Percentiles rank a stretch among this genome's conserved stretches.
phyloP scores from a whole-genome alignment of 208 protist species.

The Trypanosomatidae sp. region DNA sequence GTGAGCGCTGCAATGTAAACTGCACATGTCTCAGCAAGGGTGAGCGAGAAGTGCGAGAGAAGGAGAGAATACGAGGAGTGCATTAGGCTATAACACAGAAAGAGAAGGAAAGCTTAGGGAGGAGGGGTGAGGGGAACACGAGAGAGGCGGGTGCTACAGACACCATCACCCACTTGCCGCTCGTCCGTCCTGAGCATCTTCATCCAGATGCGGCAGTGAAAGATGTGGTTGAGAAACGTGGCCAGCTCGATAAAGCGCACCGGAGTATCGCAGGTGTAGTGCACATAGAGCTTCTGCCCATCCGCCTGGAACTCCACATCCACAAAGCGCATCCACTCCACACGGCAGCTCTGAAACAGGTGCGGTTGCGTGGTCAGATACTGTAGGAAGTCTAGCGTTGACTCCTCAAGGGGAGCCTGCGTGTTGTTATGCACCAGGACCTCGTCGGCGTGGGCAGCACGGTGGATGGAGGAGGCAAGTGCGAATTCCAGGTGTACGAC shows the following conservation, averaged over 20 bases:
- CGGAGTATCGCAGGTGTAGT: constrained; percentile 41
- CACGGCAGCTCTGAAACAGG: constrained; percentile 49
- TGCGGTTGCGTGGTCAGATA: constrained; percentile 20
- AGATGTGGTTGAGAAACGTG: constrained; percentile 69
- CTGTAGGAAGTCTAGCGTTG: constrained; percentile 37
- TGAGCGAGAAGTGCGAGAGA: background rate
- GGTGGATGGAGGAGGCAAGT: constrained; percentile 37
- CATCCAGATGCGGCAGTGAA: constrained; percentile 81
- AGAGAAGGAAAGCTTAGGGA: constrained; percentile 1
- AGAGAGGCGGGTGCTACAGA: too few relatives aligned
- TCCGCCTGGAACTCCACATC: constrained; percentile 82
- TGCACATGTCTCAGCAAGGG: background rate
- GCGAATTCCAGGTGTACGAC: constrained; percentile 22
- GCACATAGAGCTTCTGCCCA: constrained; percentile 75
- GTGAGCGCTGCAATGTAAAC: background rate
- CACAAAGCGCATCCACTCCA: constrained; percentile 69
- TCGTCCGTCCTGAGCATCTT: constrained; percentile 27
- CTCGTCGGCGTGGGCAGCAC: constrained; percentile 20
- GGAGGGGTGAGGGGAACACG: too few relatives aligned
- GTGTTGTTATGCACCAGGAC: constrained; percentile 6
- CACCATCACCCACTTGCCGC: background rate
- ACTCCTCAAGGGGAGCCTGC: constrained; percentile 31
- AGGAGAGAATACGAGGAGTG: constrained; percentile 2
- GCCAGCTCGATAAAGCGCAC: constrained; percentile 77
- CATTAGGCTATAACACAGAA: background rate